These are phyloP conservation scores for Nicotiana otophora DNA, from an alignment of 257 asterid genomes.

Conservation along the genomic window DNA sequence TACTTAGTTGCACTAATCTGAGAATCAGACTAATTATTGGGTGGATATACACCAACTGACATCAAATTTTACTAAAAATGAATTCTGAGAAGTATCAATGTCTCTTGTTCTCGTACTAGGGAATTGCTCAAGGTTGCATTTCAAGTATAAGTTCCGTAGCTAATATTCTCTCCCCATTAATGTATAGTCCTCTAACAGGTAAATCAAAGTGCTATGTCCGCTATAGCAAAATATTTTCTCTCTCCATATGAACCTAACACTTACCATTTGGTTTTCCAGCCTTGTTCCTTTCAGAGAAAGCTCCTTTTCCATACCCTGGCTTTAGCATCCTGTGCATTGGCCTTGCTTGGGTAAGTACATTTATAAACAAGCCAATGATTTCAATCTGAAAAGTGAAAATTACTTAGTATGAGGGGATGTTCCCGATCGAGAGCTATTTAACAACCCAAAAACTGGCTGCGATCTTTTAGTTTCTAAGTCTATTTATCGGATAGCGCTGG, in stretches of 20 bases:
- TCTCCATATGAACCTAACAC: not conserved
- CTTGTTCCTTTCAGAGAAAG: constrained; percentile 18
- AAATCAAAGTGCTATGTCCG: not conserved
- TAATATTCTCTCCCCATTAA: constrained; percentile 1
- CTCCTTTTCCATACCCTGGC: constrained; percentile 20
- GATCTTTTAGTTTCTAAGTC: not conserved
- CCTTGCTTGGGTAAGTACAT: constrained; percentile 22
- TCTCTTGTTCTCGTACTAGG: not conserved
- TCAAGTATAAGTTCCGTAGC: constrained; percentile 14
- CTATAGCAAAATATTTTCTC: not conserved
- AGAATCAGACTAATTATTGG: not conserved
- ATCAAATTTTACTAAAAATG: not conserved
- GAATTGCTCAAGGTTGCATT: constrained; percentile 15
- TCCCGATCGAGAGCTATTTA: not conserved
- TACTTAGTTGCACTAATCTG: not conserved
- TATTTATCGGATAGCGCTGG: not conserved
- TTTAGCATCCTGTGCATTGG: constrained; percentile 27
- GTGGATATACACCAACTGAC: not conserved
- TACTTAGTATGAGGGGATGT: not conserved
- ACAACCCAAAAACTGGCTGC: not conserved
- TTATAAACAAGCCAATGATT: not conserved
- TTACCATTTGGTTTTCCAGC: constrained; percentile 6
- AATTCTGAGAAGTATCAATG: not conserved
- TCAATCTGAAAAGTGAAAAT: not conserved
- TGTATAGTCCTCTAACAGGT: constrained; percentile 2